Evolutionary conservation across 768 basidiomycete genomes (phyloP), one percentile per base, ranked within the genome.

Genomic region (Trametes coccinea): DNA sequence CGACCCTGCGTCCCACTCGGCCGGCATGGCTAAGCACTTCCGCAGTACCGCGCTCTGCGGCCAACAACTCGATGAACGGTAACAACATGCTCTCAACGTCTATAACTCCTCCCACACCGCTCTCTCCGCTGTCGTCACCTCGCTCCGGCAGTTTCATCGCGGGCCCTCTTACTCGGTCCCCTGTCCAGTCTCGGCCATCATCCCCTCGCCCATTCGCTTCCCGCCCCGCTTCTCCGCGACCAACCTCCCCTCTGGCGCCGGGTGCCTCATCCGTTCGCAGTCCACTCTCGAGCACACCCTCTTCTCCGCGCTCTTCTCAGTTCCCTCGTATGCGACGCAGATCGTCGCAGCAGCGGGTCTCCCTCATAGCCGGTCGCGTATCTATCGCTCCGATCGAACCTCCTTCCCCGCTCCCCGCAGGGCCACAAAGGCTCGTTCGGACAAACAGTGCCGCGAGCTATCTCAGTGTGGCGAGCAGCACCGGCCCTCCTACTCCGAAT

Each of bases 321-420:
- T 80, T 84, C 22, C 80, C 86, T 37, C 86, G 88, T 5, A 82
- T 89, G 37, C 83, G 91, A 16, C 80, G 89, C 51, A 81, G 92
- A 56, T 92, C 91, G 40, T 92, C 92, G 6, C 91, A 92, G 66
- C 90, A 92, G 63, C 84, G 92, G 51, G 88, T 93, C 29, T 93
- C 92, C 13, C 79, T 93, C 43, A 86, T 93, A 56, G 91, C 91
- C 2, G 91, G 91, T 16, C 86, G 89, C 67, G 85, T 93, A 10
- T 86, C 82, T 17, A 92, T 93, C 60, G 85, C 88, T 5, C 85
- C 87, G 48, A 82, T 89, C 68, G 90, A 91, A 60, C 85, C 89
- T 11, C 85, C 89, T 16, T 84, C 88, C 2, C 82, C 87, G 4
- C 79, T 87, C 14, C 82, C 84, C 16, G 71, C 80, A 40, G 77